Evolutionary conservation across 1,284 basidiomycete species (phyloP).

Genomic region (Ceratobasidium papillatum): DNA sequence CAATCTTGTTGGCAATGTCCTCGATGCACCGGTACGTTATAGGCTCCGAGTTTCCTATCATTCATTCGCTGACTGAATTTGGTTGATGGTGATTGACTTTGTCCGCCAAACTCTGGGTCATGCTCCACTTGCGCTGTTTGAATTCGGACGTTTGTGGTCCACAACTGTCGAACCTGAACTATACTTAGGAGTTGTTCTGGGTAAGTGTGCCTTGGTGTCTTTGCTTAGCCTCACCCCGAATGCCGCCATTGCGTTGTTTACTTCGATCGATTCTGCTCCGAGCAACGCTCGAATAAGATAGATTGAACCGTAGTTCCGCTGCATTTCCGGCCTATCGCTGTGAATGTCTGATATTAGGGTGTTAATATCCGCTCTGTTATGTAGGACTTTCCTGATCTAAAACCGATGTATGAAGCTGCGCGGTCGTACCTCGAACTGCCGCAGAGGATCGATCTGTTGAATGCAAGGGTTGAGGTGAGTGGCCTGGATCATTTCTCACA

Average conservation of each 20-base stretch:
- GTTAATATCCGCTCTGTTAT: not conserved
- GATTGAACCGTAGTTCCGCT: not conserved
- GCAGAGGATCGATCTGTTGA: conserved; percentile 91
- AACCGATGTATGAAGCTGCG: conserved; percentile 94
- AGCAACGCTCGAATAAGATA: too few relatives aligned
- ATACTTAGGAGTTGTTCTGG: conserved; percentile 88
- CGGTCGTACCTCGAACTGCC: conserved; percentile 94
- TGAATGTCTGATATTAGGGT: not conserved
- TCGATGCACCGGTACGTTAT: conserved; percentile 86
- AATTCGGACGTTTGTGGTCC: not conserved
- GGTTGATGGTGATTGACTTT: conserved; percentile 22
- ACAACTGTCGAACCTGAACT: not conserved
- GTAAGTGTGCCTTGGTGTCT: conserved; percentile 53
- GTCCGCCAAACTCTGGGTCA: not conserved
- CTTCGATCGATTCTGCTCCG: not conserved
- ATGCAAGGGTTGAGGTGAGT: conserved; percentile 88
- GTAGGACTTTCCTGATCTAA: conserved; percentile 89
- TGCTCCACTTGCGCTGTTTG: not conserved
- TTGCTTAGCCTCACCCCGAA: not conserved
- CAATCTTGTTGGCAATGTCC: conserved; percentile 92
- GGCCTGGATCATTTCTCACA: not conserved
- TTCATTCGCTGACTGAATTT: conserved; percentile 12
- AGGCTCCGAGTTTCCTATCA: conserved; percentile 19
- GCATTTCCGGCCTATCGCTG: too few relatives aligned
- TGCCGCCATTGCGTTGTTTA: too few relatives aligned